Evolutionary conservation across 495 filamentous ascomycete genomes (phyloP).

Genomic region (Penicillium atrosanguineum): DNA sequence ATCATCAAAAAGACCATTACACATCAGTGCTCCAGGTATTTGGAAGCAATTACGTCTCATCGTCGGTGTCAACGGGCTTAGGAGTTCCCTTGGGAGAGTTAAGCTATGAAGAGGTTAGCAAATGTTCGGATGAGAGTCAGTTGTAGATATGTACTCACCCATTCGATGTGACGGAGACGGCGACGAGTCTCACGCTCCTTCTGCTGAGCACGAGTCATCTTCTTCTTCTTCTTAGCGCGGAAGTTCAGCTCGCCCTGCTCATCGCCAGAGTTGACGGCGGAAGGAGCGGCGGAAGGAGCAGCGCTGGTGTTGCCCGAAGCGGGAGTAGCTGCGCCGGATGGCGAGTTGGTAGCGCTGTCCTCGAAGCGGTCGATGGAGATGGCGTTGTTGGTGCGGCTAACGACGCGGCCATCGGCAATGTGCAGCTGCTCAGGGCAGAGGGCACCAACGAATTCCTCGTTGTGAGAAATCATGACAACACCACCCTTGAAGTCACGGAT

Average conservation of each 20-base stretch:
- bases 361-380: slow-evolving; percentile 82
- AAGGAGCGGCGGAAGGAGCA: slow-evolving; percentile 65
- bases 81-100: slow-evolving; percentile 71
- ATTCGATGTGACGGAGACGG: slow-evolving; percentile 91
- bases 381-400: slow-evolving; percentile 72
- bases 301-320: slow-evolving; percentile 56
- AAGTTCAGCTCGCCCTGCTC: slow-evolving; percentile 86
- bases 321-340: slow-evolving; percentile 48
- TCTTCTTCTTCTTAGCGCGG: slow-evolving; percentile 95
- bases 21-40: slow-evolving; percentile 13
- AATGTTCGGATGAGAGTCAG: not conserved
- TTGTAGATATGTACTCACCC: slow-evolving; percentile 47
- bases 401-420: slow-evolving; percentile 81
- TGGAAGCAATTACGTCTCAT: slow-evolving; percentile 55
- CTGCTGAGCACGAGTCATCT: slow-evolving; percentile 91
- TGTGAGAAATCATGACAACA: slow-evolving; percentile 99
- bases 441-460: slow-evolving; percentile 96
- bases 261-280: slow-evolving; percentile 78
- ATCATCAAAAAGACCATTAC: slow-evolving; percentile 21
- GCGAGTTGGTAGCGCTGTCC: slow-evolving; percentile 66
- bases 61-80: slow-evolving; percentile 73
- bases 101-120: slow-evolving; percentile 33
- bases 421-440: slow-evolving; percentile 94
- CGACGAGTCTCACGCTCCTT: slow-evolving; percentile 90
- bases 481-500: slow-evolving; percentile 97